These are phyloP conservation scores for Marasmius oreades DNA, from an alignment of 1,284 basidiomycete species.

Conservation along the genomic window DNA sequence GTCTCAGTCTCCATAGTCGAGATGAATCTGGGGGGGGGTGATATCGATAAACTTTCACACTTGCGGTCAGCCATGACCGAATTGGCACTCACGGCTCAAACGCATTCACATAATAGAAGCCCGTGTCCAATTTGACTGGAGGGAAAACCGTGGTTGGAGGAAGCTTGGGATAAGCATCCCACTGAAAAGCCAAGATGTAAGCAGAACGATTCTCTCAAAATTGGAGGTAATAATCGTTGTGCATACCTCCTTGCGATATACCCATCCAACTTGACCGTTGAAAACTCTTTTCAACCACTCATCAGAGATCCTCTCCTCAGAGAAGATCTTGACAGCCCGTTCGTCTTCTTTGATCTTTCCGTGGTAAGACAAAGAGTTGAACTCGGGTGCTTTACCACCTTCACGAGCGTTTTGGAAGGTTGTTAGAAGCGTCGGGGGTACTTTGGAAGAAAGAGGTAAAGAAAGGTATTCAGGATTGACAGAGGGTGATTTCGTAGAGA, in stretches of 20 bases:
- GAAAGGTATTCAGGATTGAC: constrained; percentile 75
- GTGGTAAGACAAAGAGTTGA: constrained; percentile 90
- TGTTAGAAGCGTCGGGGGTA: constrained; percentile 75
- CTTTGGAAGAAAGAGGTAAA: constrained; percentile 36
- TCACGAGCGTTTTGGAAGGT: constrained; percentile 54
- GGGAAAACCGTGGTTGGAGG: constrained; percentile 69
- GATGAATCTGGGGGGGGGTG: constrained; percentile 49
- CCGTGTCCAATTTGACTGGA: constrained; percentile 69
- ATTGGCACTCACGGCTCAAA: constrained; percentile 70
- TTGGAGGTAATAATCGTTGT: too few relatives aligned
- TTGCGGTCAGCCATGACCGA: constrained; percentile 1
- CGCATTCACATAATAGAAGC: constrained; percentile 86
- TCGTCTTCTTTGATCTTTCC: constrained; percentile 54
- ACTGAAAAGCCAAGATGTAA: constrained; percentile 38
- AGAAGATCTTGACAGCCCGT: constrained; percentile 88
- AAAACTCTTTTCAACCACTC: constrained; percentile 69
- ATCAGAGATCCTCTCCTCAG: constrained; percentile 59
- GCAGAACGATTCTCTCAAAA: background rate
- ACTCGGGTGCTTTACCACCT: constrained; percentile 63
- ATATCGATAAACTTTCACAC: background rate
- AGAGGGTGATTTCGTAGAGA: constrained; percentile 69
- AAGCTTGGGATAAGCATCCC: constrained; percentile 76
- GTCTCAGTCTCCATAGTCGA: constrained; percentile 94
- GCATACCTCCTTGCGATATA: constrained; percentile 73
- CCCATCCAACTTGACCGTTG: constrained; percentile 73